Base-by-base conservation (phyloP, 257 asterid genomes). In the Ophiorrhiza pumila region DNA sequence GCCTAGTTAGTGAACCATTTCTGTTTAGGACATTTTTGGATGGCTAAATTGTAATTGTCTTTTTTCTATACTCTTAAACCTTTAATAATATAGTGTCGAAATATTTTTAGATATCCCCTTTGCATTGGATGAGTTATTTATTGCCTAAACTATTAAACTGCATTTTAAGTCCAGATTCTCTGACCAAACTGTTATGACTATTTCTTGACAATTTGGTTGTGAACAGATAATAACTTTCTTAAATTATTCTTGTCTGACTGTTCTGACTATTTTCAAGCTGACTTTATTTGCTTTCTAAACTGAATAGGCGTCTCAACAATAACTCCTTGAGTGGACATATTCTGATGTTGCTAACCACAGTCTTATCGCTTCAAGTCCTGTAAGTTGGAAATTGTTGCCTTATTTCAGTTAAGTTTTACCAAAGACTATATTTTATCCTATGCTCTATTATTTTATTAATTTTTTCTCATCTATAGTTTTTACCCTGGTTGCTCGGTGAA, bases 301-400 rank as follows among this genome's bases (percentile, higher is more conserved):
- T 43, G 41, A 71, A 68, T 71, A 95, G 99, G 96, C 90, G 99
- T 92, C 97, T 95, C 71, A 95, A 95, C 87, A 95, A 95, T 77
- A 95, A 95, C 88, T 78, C 71, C 65, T 82, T 95, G 90, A 83
- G 11, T 49, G 99, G 91, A 75, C 65, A n/a, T n/a, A 95, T 95
- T 72, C 98, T 98, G 34, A 0, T 22, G 68, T 62, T 88, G 52
- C 85, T 95, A 71, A 95, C 98, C 32, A 86, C 79, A 45, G 75
- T 95, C 56, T 0, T 0, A 22, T 71, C 97, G 18, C 99, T 95
- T 85, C 99, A 95, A 95, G 99, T 95, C 83, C 99, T 95, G 99
- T 95, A 87, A 77, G 99, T 76, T 55, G 73, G 77, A 77, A 52
- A 65, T 72, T 7, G 56, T 58, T 71, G 67, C 62, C 45, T 15